These are phyloP conservation scores for Chlorella sp. DNA, from an alignment of 139 green algal genomes.

Conservation along the genomic window DNA sequence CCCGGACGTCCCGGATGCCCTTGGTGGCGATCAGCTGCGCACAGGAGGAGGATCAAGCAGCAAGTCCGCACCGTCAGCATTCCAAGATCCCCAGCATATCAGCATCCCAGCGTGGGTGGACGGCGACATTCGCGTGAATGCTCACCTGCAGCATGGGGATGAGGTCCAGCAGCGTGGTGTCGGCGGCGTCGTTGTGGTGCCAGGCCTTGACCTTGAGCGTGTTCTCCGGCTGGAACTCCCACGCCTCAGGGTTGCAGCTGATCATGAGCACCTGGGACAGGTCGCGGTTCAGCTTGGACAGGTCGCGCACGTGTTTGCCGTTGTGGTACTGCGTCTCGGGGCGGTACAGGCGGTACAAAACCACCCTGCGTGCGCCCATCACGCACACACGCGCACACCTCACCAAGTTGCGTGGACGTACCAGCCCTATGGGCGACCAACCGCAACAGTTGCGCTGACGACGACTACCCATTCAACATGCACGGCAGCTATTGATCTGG, in stretches of 20 bases:
- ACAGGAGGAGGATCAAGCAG: too few relatives aligned
- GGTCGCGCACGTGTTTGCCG: slow-evolving; percentile 85
- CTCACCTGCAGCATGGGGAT: slow-evolving; percentile 58
- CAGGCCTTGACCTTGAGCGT: slow-evolving; percentile 75
- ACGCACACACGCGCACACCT: too few relatives aligned
- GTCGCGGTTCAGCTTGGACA: slow-evolving; percentile 95
- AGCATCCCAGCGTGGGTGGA: too few relatives aligned
- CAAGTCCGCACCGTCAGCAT: too few relatives aligned
- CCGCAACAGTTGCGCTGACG: too few relatives aligned
- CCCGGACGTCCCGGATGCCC: slow-evolving; percentile 22
- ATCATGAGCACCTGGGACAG: slow-evolving; percentile 44
- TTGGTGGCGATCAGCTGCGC: slow-evolving; percentile 40
- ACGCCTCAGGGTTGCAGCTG: slow-evolving; percentile 29
- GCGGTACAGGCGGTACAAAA: slow-evolving; percentile 67
- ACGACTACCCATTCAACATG: too few relatives aligned
- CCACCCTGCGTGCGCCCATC: too few relatives aligned
- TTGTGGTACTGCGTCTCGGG: slow-evolving; percentile 85
- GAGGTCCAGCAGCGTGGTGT: slow-evolving; percentile 85
- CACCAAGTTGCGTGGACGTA: too few relatives aligned
- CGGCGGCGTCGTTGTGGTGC: slow-evolving; percentile 48
- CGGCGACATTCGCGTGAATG: too few relatives aligned
- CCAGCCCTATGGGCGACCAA: too few relatives aligned
- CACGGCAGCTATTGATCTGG: too few relatives aligned
- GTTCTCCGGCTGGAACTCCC: slow-evolving; percentile 84
- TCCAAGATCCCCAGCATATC: too few relatives aligned